Percentiles rank a stretch among this genome's conserved stretches.
phyloP scores from a whole-genome alignment of 1,284 basidiomycete species.

The Chondrostereum purpureum region DNA sequence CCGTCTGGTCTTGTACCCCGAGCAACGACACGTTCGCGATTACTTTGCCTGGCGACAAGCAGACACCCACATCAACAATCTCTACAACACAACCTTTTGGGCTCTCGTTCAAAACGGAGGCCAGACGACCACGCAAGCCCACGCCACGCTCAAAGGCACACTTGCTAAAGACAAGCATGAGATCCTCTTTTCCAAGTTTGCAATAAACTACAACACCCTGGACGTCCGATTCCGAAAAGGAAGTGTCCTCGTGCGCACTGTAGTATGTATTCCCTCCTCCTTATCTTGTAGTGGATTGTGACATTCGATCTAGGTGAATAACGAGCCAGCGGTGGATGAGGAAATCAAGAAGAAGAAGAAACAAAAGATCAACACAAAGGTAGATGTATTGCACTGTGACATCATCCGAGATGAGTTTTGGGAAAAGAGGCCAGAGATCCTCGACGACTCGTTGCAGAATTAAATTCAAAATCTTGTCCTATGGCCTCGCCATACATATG shows the following conservation, averaged over 20 bases:
- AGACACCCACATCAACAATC: constrained; percentile 97
- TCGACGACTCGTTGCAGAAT: constrained; percentile 33
- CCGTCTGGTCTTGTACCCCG: constrained; percentile 82
- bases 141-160: constrained; percentile 82
- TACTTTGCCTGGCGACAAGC: constrained; percentile 96
- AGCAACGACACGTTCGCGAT: constrained; percentile 68
- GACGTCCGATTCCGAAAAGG: constrained; percentile 80
- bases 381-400: constrained; percentile 71
- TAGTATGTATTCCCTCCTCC: constrained; percentile 20
- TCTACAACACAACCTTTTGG: constrained; percentile 98
- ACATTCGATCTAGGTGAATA: constrained; percentile 2
- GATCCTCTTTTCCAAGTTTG: constrained; percentile 77
- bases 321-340: not conserved
- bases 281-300: not conserved
- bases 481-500: too few relatives aligned
- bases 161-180: constrained; percentile 88
- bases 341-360: constrained; percentile 23
- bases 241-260: constrained; percentile 72
- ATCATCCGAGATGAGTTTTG: constrained; percentile 82
- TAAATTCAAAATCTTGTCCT: too few relatives aligned
- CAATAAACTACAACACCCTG: constrained; percentile 84
- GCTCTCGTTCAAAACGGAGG: constrained; percentile 80
- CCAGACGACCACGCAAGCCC: constrained; percentile 74
- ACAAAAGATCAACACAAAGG: constrained; percentile 29
- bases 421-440: constrained; percentile 44